Conservation (phyloP, 768 basidiomycete genomes). For the Naganishia kalamii region DNA sequence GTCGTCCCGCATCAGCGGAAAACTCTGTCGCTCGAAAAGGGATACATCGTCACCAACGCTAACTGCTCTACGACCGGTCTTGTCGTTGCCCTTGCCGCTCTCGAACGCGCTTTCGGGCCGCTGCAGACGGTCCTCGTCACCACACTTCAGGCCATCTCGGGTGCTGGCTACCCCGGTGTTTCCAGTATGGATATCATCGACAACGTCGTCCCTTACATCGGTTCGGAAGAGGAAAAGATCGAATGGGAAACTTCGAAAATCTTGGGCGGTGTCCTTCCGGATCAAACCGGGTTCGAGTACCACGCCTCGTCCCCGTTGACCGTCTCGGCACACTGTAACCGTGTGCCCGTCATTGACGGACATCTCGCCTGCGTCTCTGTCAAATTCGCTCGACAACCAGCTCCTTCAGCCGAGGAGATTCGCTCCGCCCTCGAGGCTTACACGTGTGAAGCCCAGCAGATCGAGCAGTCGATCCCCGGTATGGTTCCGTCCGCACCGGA, state of each 20-base stretch:
- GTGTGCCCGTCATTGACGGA: slow-evolving; percentile 91
- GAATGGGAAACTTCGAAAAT: slow-evolving; percentile 99
- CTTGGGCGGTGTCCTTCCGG: slow-evolving; percentile 67
- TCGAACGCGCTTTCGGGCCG: slow-evolving; percentile 89
- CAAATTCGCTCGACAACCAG: slow-evolving; percentile 68
- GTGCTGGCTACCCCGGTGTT: slow-evolving; percentile 95
- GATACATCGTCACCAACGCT: slow-evolving; percentile 96
- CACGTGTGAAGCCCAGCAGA: slow-evolving; percentile 66
- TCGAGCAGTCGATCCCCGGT: slow-evolving; percentile 51
- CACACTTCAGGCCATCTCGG: slow-evolving; percentile 96
- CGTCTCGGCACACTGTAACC: slow-evolving; percentile 86
- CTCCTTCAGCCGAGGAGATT: slow-evolving; percentile 81
- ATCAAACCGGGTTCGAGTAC: slow-evolving; percentile 68
- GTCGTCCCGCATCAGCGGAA: slow-evolving; percentile 77
- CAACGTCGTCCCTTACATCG: slow-evolving; percentile 90
- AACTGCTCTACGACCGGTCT: slow-evolving; percentile 95
- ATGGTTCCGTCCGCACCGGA: slow-evolving; percentile 68
- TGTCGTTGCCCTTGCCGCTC: slow-evolving; percentile 81
- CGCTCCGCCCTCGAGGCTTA: slow-evolving; percentile 70
- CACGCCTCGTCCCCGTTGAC: slow-evolving; percentile 72
- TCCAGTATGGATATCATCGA: slow-evolving; percentile 83
- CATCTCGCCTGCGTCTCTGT: slow-evolving; percentile 87
- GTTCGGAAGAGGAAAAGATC: slow-evolving; percentile 88
- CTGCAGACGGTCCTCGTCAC: slow-evolving; percentile 84
- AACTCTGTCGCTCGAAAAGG: slow-evolving; percentile 57